phyloP scores from a whole-genome alignment of 2,329 filamentous ascomycete genomes.

The Nigrospora sphaerica region DNA sequence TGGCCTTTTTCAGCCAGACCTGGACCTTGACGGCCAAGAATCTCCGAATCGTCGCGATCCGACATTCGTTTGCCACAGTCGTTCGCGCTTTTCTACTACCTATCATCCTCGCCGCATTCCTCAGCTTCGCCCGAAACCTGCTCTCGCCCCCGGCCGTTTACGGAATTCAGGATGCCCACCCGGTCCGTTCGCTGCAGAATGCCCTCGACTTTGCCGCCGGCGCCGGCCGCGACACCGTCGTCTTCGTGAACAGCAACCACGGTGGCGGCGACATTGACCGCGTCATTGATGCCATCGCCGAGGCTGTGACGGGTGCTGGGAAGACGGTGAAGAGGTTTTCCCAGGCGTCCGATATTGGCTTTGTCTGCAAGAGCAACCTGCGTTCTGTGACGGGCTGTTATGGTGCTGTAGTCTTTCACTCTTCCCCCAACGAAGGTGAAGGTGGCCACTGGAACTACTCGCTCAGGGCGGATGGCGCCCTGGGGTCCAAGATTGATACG shows the following conservation, averaged over 20 bases:
- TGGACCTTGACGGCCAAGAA: slow-evolving; percentile 58
- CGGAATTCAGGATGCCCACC: slow-evolving; percentile 58
- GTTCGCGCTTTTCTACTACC: slow-evolving; percentile 55
- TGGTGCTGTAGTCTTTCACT: slow-evolving; percentile 66
- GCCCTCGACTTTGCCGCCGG: slow-evolving; percentile 51
- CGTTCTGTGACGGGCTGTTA: slow-evolving; percentile 66
- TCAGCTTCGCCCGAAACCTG: slow-evolving; percentile 71
- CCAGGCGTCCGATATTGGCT: slow-evolving; percentile 49
- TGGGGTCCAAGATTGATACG: slow-evolving; percentile 60
- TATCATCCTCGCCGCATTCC: slow-evolving; percentile 49
- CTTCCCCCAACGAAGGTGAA: slow-evolving; percentile 64
- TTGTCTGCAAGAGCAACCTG: slow-evolving; percentile 56
- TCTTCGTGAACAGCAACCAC: slow-evolving; percentile 71
- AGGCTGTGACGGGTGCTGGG: slow-evolving; percentile 47
- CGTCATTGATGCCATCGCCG: slow-evolving; percentile 58
- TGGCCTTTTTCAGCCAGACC: slow-evolving; percentile 50
- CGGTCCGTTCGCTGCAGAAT: slow-evolving; percentile 57
- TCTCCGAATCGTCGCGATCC: slow-evolving; percentile 47
- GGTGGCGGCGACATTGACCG: slow-evolving; percentile 63
- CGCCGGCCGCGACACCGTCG: slow-evolving; percentile 58
- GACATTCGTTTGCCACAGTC: slow-evolving; percentile 43
- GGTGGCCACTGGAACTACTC: slow-evolving; percentile 79
- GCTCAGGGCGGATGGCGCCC: slow-evolving; percentile 64
- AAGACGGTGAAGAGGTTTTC: slow-evolving; percentile 48
- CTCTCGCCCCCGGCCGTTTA: slow-evolving; percentile 71